A percentile compares a stretch with the other conserved stretches of the same genome.
phyloP scores from a whole-genome alignment of 148 eudicot species.

The Mesembryanthemum crystallinum region DNA sequence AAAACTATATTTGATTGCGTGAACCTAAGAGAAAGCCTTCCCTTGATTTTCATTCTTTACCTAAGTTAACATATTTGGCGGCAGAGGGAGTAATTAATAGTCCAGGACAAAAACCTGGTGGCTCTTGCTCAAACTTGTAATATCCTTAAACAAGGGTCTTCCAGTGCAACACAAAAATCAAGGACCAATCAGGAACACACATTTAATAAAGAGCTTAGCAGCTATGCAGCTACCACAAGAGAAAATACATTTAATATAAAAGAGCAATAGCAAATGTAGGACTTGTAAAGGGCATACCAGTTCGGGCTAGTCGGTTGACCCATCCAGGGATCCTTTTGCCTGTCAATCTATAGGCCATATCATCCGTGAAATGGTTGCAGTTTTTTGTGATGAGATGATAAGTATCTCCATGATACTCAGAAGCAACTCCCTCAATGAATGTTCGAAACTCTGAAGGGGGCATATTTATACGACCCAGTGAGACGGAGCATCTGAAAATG shows the following conservation, averaged over 20 bases:
- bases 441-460: constrained; percentile 56
- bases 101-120: background rate
- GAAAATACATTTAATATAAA: background rate
- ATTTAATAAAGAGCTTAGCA: background rate
- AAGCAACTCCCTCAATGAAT: constrained; percentile 60
- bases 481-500: constrained; percentile 59
- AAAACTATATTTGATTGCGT: background rate
- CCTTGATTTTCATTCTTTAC: no score
- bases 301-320: constrained; percentile 81
- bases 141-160: background rate
- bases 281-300: constrained; percentile 45
- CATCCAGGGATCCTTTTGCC: constrained; percentile 80
- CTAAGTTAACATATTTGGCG: no score
- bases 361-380: constrained; percentile 87
- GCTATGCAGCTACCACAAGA: background rate
- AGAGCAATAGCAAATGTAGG: background rate
- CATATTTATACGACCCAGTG: constrained; percentile 58
- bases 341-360: constrained; percentile 50
- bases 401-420: constrained; percentile 86
- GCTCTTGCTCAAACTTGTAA: background rate
- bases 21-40: background rate
- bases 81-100: no score
- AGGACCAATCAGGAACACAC: background rate
- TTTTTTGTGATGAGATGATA: constrained; percentile 82
- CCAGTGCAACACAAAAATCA: background rate